Evolutionary conservation across 331 rosid species (phyloP), one percentile per base, ranked within the genome.

Genomic region (Pyracantha coccinea): DNA sequence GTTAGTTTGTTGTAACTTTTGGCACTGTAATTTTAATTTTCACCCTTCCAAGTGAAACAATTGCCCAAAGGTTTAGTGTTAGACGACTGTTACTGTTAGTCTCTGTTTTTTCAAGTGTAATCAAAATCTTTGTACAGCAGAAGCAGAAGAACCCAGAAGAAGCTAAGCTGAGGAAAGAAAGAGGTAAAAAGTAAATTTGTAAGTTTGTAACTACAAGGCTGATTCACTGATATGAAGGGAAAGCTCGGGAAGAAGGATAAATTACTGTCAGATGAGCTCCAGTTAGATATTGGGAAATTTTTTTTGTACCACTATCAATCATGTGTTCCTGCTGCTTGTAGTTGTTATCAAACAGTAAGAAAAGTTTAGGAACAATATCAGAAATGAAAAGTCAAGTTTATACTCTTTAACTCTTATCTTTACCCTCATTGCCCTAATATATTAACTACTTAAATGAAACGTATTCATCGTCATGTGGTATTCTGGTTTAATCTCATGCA

Each of bases 121-220:
- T 73, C 63, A 77, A 86, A 9, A 8, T 74, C 69, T 80, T 64
- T 90, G 89, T 88, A 88, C 84, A 88, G 88, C 86, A 75, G 88
- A 59, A 83, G 82, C 19, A 35, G 44, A n/a, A 17, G 35, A 33
- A 23, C 38, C 33, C 1, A 4, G 32, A 23, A 33, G 67, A 58
- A 58, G 76, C 74, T 59, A n/a, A 28, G 71, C 76, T 33, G 81
- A 24, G 55, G 63, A 66, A 9, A 16, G 62, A 66, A 9, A 45
- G 78, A 54, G 79, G 70, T 27, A 0, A 77, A 45, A 31, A 28
- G 75, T 73, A 81, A 10, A 68, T n/a, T n/a, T n/a, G n/a, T n/a
- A n/a, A n/a, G n/a, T 71, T 62, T 77, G 25, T 68, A 72, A 84
- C 74, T 71, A 41, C 77, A 80, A 78, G 84, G 81, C 85, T 80